These are phyloP conservation scores for Orbilia ellipsospora DNA, from an alignment of 2,329 filamentous ascomycete species.

Conservation along the genomic window DNA sequence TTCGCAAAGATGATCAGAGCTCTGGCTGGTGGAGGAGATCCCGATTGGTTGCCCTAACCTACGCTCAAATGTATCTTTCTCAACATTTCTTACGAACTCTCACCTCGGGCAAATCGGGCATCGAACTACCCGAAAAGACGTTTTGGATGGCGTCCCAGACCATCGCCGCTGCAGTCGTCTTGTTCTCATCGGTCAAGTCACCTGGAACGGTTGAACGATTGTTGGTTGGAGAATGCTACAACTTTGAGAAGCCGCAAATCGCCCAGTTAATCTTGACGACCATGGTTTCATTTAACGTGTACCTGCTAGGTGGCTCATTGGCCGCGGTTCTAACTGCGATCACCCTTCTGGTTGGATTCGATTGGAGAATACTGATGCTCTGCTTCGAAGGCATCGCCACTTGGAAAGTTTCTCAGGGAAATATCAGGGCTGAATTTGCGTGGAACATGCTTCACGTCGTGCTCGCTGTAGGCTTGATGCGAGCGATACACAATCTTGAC, in stretches of 20 bases:
- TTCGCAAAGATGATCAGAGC: conserved; percentile 38
- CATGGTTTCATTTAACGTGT: conserved; percentile 32
- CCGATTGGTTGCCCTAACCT: conserved; percentile 41
- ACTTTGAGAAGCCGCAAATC: conserved; percentile 31
- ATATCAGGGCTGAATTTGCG: conserved; percentile 13
- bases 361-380: conserved; percentile 35
- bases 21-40: conserved; percentile 46
- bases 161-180: conserved; percentile 25
- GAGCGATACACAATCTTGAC: conserved; percentile 27
- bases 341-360: conserved; percentile 22
- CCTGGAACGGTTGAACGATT: conserved; percentile 17
- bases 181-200: conserved; percentile 17
- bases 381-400: conserved; percentile 29
- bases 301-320: conserved; percentile 17
- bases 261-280: conserved; percentile 34
- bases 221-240: conserved; percentile 32
- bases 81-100: conserved; percentile 40
- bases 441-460: conserved; percentile 36
- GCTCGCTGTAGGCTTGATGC: conserved; percentile 20
- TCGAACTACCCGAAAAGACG: conserved; percentile 26
- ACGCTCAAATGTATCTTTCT: conserved; percentile 50
- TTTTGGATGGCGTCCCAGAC: conserved; percentile 54
- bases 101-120: conserved; percentile 20
- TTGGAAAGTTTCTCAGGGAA: conserved; percentile 33
- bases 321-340: conserved; percentile 14